Base-by-base conservation (phyloP, 345 rosid genomes). In the Carallia pectinifolia region DNA sequence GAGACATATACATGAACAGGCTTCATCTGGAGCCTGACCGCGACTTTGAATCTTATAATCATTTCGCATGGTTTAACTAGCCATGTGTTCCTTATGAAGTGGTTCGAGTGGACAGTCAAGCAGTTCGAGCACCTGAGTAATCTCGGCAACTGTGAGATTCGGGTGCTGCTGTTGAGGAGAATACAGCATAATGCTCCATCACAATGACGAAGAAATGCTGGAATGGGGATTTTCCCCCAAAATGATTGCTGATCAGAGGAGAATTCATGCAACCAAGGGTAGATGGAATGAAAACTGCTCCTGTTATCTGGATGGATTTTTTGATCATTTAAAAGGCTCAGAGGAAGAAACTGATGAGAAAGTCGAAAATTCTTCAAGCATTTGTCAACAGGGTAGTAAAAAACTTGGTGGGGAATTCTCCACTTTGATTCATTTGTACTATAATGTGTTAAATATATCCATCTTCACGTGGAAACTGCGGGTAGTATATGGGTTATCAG, bases 31-130 rank as follows among this genome's bases (percentile, higher is more conserved):
- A 83, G 62, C 83, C 92, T 44, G 66, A 87, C 10, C 70, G 83
- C 5, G 99, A 96, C 67, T 80, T 23, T 96, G 29, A 92, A 92
- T 81, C 92, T 92, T 65, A 85, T 90, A 68, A 92, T 96, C 2
- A 81, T 92, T 65, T 79, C 96, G 4, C 98, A 92, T 31, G 98
- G 98, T 12, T 77, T 92, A 70, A 82, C 99, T 2, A 75, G 84
- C 0, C 90, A 97, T 0, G 97, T 96, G 18, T 92, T 96, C 87
- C 89, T 96, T 60, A 90, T 90, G 99, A 96, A 92, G 78, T 96
- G 99, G 99, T 92, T 92, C 80, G 90, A 92, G 80, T 92, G 99
- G 98, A 88, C 89, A 0, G 97, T 96, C 1, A 91, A 90, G 64
- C 98, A 92, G 65, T 90, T 92, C 6, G 98, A 96, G 79, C 76